Conservation (phyloP, 1,139 yeast genomes). For the Sugiyamaella pinicola region DNA sequence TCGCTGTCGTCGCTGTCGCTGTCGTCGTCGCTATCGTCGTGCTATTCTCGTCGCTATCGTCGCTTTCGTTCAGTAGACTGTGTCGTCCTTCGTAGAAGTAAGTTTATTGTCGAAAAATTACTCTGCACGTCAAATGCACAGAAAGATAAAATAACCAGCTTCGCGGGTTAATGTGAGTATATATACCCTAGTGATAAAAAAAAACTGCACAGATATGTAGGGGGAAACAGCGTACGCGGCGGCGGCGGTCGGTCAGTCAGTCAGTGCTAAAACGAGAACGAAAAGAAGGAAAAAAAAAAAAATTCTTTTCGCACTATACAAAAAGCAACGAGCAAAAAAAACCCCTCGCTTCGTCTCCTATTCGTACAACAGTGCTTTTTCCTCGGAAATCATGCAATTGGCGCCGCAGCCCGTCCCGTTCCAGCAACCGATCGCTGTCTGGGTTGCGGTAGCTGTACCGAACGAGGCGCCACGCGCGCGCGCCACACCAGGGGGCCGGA, state of each 20-base stretch:
- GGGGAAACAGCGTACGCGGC: slow-evolving; percentile 15
- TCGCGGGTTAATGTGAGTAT: slow-evolving; percentile 17
- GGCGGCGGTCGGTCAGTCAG: no score
- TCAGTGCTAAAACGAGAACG: no score
- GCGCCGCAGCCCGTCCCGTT: not conserved
- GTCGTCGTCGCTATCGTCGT: no score
- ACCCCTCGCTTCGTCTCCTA: not conserved
- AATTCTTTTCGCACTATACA: not conserved
- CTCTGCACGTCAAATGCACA: slow-evolving; percentile 15
- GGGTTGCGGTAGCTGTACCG: not conserved
- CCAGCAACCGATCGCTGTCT: not conserved
- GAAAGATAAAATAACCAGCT: slow-evolving; percentile 14
- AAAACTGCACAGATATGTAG: slow-evolving; percentile 18
- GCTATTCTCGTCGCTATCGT: no score
- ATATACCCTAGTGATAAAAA: slow-evolving; percentile 13
- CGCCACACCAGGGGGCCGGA: no score
- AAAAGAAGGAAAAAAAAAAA: no score
- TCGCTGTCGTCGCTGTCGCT: no score
- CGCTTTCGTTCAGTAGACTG: no score
- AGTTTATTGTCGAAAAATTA: not conserved
- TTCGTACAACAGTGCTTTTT: not conserved
- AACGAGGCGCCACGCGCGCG: no score
- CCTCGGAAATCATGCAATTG: not conserved
- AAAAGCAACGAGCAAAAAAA: not conserved
- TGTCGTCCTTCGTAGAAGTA: no score